These are phyloP conservation scores for Zygoascus tannicola DNA, from an alignment of 805 yeast genomes.

Conservation along the genomic window DNA sequence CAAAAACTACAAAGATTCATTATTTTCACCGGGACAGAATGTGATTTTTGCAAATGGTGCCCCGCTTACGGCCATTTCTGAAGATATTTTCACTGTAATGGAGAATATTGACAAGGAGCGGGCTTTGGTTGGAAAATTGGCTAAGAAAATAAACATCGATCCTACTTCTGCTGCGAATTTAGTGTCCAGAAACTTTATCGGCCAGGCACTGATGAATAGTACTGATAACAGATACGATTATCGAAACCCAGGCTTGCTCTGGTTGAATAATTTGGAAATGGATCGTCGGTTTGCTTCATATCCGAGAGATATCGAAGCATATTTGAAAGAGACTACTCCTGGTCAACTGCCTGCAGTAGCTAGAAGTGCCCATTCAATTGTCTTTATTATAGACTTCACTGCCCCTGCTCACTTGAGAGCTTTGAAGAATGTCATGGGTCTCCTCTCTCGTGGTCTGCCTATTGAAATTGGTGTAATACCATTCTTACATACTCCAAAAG, in stretches of 20 bases:
- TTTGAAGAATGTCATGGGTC: conserved; percentile 26
- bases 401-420: conserved; percentile 43
- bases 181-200: conserved; percentile 21
- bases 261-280: conserved; percentile 65
- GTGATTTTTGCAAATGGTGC: conserved; percentile 61
- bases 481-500: conserved; percentile 23
- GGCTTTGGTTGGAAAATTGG: conserved; percentile 17
- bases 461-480: conserved; percentile 84
- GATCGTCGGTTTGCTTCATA: conserved; percentile 47
- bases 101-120: conserved; percentile 34
- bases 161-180: conserved; percentile 19
- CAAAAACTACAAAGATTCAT: conserved; percentile 14
- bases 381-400: conserved; percentile 58
- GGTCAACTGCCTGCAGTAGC: conserved; percentile 61
- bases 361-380: conserved; percentile 66
- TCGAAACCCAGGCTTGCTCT: conserved; percentile 40
- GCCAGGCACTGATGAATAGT: conserved; percentile 8
- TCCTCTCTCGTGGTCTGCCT: conserved; percentile 46
- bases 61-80: conserved; percentile 36
- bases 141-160: conserved; percentile 3
- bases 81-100: conserved; percentile 26
- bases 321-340: conserved; percentile 34
- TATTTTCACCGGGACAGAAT: conserved; percentile 22
- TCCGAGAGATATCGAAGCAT: conserved; percentile 38
- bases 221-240: conserved; percentile 27